Conservation (phyloP, 139 green algal species). For the Zygnema cylindricum region DNA sequence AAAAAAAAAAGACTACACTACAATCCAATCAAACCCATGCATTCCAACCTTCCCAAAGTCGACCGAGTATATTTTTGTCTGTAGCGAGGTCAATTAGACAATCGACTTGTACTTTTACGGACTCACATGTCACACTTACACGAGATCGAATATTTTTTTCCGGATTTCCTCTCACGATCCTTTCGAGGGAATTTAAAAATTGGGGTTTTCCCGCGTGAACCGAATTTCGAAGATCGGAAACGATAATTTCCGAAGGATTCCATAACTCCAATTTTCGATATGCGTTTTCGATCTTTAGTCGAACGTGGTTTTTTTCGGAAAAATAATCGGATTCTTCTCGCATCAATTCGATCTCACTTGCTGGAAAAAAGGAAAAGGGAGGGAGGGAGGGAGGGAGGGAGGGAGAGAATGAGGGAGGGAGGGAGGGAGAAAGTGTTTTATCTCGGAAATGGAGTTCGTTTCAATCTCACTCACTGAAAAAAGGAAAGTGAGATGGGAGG, state of each 20-base stretch:
- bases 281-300: slow-evolving; percentile 65
- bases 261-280: slow-evolving; percentile 66
- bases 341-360: too few relatives aligned
- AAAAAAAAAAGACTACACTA: neutral
- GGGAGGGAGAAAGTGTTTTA: too few relatives aligned
- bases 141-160: slow-evolving; percentile 36
- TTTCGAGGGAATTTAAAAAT: neutral
- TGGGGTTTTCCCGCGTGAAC: neutral
- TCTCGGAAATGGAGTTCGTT: neutral
- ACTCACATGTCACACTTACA: neutral
- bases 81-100: slow-evolving; percentile 58
- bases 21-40: slow-evolving; percentile 75
- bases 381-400: too few relatives aligned
- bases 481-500: too few relatives aligned
- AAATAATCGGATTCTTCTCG: too few relatives aligned
- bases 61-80: slow-evolving; percentile 67
- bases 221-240: slow-evolving; percentile 61
- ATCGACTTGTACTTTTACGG: slow-evolving; percentile 57
- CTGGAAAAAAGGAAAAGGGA: too few relatives aligned
- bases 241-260: slow-evolving; percentile 68
- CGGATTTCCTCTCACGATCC: neutral
- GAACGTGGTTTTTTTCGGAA: slow-evolving; percentile 49
- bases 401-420: neutral
- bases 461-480: neutral
- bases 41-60: slow-evolving; percentile 71